These are phyloP conservation scores for Citrus inodora DNA, from an alignment of 345 rosid species.

Conservation along the genomic window DNA sequence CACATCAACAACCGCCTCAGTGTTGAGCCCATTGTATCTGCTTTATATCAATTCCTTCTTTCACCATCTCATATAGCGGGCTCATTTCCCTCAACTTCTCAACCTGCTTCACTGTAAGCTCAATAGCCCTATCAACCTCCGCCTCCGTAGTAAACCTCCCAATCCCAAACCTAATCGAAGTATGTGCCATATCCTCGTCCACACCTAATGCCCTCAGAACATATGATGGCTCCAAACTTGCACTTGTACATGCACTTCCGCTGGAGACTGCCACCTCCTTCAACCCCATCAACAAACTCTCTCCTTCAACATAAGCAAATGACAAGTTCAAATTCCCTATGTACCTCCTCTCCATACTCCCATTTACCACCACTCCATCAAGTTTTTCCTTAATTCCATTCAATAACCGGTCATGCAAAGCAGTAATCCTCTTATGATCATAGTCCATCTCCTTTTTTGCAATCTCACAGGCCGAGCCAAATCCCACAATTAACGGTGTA, in stretches of 20 bases:
- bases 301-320: slow-evolving; percentile 95
- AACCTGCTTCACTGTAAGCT: slow-evolving; percentile 86
- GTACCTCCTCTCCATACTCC: slow-evolving; percentile 76
- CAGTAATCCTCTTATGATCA: slow-evolving; percentile 62
- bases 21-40: slow-evolving; percentile 92
- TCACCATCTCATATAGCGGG: slow-evolving; percentile 92
- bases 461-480: slow-evolving; percentile 87
- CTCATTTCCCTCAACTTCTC: slow-evolving; percentile 96
- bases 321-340: slow-evolving; percentile 84
- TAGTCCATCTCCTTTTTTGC: slow-evolving; percentile 89
- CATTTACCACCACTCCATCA: slow-evolving; percentile 87
- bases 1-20: slow-evolving; percentile 21
- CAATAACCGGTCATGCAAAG: slow-evolving; percentile 65
- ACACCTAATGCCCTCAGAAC: slow-evolving; percentile 96
- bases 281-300: slow-evolving; percentile 95
- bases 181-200: slow-evolving; percentile 98
- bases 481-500: slow-evolving; percentile 79
- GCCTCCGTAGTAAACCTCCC: slow-evolving; percentile 92
- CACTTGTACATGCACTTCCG: slow-evolving; percentile 99
- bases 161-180: slow-evolving; percentile 94
- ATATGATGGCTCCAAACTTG: slow-evolving; percentile 94
- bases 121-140: slow-evolving; percentile 78
- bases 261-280: slow-evolving; percentile 98
- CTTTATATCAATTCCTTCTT: slow-evolving; percentile 83
- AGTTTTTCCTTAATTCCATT: slow-evolving; percentile 67